Evolutionary conservation across 2,329 filamentous ascomycete genomes (phyloP), one percentile per base, ranked within the genome.

Genomic region (Paradendryphiella salina): DNA sequence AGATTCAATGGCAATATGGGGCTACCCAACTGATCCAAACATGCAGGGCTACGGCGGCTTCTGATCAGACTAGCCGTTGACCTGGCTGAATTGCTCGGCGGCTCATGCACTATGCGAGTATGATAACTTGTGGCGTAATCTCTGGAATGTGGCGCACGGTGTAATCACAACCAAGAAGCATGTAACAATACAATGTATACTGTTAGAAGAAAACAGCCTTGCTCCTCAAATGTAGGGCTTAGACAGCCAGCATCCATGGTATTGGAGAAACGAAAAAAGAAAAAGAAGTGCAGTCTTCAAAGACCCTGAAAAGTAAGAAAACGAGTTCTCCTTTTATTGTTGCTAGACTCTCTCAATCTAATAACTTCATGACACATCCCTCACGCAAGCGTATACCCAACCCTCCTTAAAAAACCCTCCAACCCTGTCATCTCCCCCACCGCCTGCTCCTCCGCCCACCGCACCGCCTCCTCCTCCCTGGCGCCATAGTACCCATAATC

Each of bases 401-500:
- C 43, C 54, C 48, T 67, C 50, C 32, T 54, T 26, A 71, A 52
- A 34, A 65, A 72, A 48, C 52, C 61, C 51, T 71, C 66, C 32
- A 72, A 52, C 1, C 32, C 54, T 10, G 57, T 71, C 53, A 70
- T 23, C 26, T 60, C 31, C 1, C 65, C 67, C 34, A 41, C 50
- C 13, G 51, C 65, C 50, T 68, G 61, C 23, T 59, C 51, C 32
- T 18, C 60, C 33, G 64, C 58, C 69, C 66, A 70, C 23, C 50
- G 33, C 7, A 72, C 65, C 5, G 57, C 29, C 39, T 61, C 53
- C 39, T 64, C 52, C 60, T 59, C 60, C 5, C 43, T 44, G 43
- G 54, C 33, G 0, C 67, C 67, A 60, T 54, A 71, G 29, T 70
- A 71, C 13, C 67, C 69, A 58, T 63, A 70, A 7, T 71, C 65